Base-by-base conservation (phyloP, 139 green algal species). In the Coccomyxa sp. region DNA sequence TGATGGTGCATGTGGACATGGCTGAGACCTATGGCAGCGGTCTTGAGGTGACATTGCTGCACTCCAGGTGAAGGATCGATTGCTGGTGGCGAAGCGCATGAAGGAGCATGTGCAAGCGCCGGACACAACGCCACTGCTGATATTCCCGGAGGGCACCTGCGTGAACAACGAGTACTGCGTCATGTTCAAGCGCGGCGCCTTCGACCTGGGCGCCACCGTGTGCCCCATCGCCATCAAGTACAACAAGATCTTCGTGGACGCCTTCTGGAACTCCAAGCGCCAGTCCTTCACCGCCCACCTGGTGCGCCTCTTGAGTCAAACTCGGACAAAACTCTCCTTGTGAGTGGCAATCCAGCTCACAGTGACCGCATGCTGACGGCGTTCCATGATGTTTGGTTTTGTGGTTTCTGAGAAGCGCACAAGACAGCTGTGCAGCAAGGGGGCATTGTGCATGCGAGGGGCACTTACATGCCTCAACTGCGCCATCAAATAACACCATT, bases 91-190 rank as follows among this genome's bases (percentile, higher is more conserved):
- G 31, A 31, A 92, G 77, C 89, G 90, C 79, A 98, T 98, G 92
- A 89, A 88, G 51, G 84, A 93, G 58, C 95, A 99, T 87, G 94
- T 99, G 38, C 68, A 79, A 17, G 76, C 90, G 76, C 79, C 89
- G 14, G 88, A 92, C 79, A 90, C 83, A 81, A 96, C 95, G 17
- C 97, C 97, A 13, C 92, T 99, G 82, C 93, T 99, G 38, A 98
- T 99, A 83, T 99, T 99, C 87, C 97, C 97, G 1, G 97, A 99
- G 87, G 97, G 97, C 81, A 99, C 97, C 30, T 99, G 97, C 88
- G 97, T 99, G n/a, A 99, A 99, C 93, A 99, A 99, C 85, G 94
- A 98, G 88, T 98, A 99, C 90, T 95, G 88, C 79, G 96, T 99
- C 85, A 98, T 99, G 95, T 99, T 99, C 90, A 99, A 99, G 89